These are phyloP conservation scores for Aaosphaeria pasadenensis DNA, from an alignment of 2,329 filamentous ascomycete species.

Conservation along the genomic window DNA sequence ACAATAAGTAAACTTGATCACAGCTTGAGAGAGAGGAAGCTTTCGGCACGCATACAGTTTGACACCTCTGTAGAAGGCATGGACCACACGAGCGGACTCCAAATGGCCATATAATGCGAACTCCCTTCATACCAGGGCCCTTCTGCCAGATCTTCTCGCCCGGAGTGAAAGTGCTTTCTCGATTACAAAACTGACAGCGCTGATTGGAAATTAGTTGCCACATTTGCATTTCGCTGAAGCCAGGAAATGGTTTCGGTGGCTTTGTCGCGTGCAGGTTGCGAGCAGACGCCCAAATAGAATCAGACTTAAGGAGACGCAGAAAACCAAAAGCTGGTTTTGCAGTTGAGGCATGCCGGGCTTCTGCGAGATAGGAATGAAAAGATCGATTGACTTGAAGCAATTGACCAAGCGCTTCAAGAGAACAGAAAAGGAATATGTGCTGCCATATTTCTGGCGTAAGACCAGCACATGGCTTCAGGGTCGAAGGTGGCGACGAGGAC, in stretches of 20 bases:
- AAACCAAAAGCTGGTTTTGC: constrained; percentile 27
- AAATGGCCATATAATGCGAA: constrained; percentile 70
- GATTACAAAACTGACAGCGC: constrained; percentile 67
- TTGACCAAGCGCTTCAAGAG: constrained; percentile 61
- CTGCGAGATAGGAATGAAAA: constrained; percentile 54
- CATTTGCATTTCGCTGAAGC: constrained; percentile 70
- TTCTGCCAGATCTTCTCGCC: constrained; percentile 50
- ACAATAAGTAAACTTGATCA: constrained; percentile 15
- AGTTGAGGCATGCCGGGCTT: constrained; percentile 30
- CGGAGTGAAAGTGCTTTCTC: constrained; percentile 26
- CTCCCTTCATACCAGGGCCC: constrained; percentile 60
- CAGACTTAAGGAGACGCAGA: constrained; percentile 51
- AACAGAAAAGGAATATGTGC: constrained; percentile 64
- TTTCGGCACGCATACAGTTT: constrained; percentile 56
- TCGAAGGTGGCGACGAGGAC: constrained; percentile 6
- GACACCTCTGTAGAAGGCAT: constrained; percentile 60
- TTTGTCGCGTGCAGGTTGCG: constrained; percentile 63
- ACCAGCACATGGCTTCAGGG: constrained; percentile 27
- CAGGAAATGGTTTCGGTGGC: constrained; percentile 66
- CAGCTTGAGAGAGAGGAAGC: neutral
- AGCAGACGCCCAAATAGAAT: constrained; percentile 69
- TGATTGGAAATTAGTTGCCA: constrained; percentile 65
- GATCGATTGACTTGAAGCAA: constrained; percentile 65
- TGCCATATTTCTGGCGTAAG: constrained; percentile 67
- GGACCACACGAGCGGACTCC: constrained; percentile 62